Evolutionary conservation across 768 basidiomycete species (phyloP), one percentile per base, ranked within the genome.

Genomic region (Leccinellum rugosiceps): DNA sequence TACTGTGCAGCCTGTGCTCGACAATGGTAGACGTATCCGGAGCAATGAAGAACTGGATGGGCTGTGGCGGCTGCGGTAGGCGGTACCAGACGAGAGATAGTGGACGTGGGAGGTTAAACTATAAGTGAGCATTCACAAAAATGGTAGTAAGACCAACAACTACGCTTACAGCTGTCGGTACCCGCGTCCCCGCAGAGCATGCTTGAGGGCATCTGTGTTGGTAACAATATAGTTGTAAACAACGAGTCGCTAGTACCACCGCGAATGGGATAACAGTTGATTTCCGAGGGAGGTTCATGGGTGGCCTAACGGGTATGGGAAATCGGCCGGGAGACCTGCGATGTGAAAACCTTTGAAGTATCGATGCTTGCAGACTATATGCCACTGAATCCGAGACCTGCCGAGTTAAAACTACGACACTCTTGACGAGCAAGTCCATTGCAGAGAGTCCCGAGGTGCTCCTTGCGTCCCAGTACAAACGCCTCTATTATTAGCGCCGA

Each of bases 241-340:
- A 64, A 98, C 76, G 57, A 87, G 59, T 82, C 78, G 53, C 73
- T 79, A 26, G 83, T 76, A 67, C 96, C 94, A 15, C 89, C 91
- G 66, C 87, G 87, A 66, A 97, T 84, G 53, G 97, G 97, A 73
- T 99, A 97, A 77, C 96, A 98, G 76, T 99, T 99, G 66, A 81
- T 73, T 54, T 85, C 81, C 4, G 87, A 88, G 21, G 94, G 94
- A 21, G 87, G 83, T 34, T 97, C 97, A 70, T 99, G 97, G 19
- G 97, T 99, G 2, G 97, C 97, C 97, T 97, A 99, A 63, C 97
- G 92, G 11, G 97, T 99, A 77, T 99, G 97, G 13, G 96, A 95
- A 75, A 99, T 97, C n/a, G n/a, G n/a, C n/a, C n/a, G n/a, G 38
- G 92, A 94, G 47, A 94, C 93, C 76, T 98, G 94, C 41, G 87